Evolutionary conservation across 192 early-diverging fungal species (phyloP).

Genomic region (Coemansia sp.): DNA sequence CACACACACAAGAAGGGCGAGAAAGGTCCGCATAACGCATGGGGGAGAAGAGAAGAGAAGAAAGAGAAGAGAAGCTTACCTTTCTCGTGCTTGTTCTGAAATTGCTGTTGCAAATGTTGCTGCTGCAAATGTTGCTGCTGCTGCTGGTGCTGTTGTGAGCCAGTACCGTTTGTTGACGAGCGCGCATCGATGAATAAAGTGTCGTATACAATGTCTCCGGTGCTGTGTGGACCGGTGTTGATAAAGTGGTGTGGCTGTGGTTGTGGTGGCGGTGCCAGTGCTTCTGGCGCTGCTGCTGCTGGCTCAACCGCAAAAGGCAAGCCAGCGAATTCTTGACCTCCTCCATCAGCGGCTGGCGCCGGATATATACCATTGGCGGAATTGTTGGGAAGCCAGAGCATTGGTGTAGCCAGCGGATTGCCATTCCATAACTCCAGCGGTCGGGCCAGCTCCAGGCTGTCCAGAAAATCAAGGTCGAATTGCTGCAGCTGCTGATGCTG

Average conservation of each 20-base stretch:
- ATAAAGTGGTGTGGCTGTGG: slow-evolving; percentile 1
- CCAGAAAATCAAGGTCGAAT: slow-evolving; percentile 13
- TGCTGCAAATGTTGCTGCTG: slow-evolving; percentile 7
- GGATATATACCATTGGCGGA: slow-evolving; percentile 6
- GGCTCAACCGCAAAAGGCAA: slow-evolving; percentile 20
- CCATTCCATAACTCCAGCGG: slow-evolving; percentile 46
- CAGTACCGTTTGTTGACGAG: slow-evolving; percentile 18
- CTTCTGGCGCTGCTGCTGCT: slow-evolving; percentile 18
- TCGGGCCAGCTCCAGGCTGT: slow-evolving; percentile 43
- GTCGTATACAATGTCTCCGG: slow-evolving; percentile 19
- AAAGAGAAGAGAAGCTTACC: slow-evolving; percentile 5
- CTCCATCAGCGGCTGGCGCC: slow-evolving; percentile 1
- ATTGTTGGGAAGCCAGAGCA: slow-evolving; percentile 17
- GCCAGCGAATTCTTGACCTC: slow-evolving; percentile 9
- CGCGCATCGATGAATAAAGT: slow-evolving; percentile 53
- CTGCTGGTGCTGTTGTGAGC: slow-evolving; percentile 9
- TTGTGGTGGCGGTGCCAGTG: too few relatives aligned
- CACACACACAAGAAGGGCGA: not conserved
- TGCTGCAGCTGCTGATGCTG: too few relatives aligned
- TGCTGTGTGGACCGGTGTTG: slow-evolving; percentile 11
- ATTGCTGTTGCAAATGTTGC: slow-evolving; percentile 3
- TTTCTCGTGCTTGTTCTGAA: slow-evolving; percentile 2
- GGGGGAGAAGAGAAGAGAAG: not conserved
- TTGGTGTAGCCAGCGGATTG: slow-evolving; percentile 25
- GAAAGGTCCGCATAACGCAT: slow-evolving; percentile 5